phyloP scores from a whole-genome alignment of 2,329 filamentous ascomycete species.

The Monilinia polystroma region DNA sequence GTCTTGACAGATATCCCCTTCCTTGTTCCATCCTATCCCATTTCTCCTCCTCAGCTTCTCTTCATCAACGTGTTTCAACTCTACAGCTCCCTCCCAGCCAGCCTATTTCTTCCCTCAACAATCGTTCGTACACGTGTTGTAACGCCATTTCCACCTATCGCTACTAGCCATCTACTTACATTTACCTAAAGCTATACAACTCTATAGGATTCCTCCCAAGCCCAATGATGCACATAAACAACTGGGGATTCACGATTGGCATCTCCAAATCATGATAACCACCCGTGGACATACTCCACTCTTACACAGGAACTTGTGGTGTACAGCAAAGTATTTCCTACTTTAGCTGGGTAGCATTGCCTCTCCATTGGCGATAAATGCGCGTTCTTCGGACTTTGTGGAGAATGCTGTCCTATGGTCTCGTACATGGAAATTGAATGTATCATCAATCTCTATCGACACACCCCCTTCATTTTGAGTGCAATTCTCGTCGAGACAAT shows the following conservation, averaged over 20 bases:
- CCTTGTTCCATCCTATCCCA: neutral
- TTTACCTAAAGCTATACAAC: slow-evolving; percentile 2
- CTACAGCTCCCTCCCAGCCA: slow-evolving; percentile 4
- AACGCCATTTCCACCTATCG: neutral
- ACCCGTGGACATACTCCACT: slow-evolving; percentile 7
- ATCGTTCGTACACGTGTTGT: slow-evolving; percentile 19
- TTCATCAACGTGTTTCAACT: slow-evolving; percentile 17
- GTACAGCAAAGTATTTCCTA: slow-evolving; percentile 12
- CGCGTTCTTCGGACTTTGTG: slow-evolving; percentile 8
- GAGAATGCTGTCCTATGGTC: slow-evolving; percentile 8
- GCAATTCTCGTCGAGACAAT: neutral
- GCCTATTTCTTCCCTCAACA: slow-evolving; percentile 7
- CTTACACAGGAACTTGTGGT: slow-evolving; percentile 15
- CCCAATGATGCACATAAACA: slow-evolving; percentile 22
- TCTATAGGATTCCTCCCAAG: neutral
- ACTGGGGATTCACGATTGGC: slow-evolving; percentile 20
- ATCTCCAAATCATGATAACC: slow-evolving; percentile 1
- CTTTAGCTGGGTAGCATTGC: slow-evolving; percentile 6
- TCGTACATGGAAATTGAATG: neutral
- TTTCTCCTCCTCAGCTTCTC: neutral
- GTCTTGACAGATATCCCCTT: slow-evolving; percentile 7
- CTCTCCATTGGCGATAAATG: slow-evolving; percentile 14
- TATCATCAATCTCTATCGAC: slow-evolving; percentile 17
- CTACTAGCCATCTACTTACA: slow-evolving; percentile 2
- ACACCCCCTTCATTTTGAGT: slow-evolving; percentile 9